Evolutionary conservation across 2,329 filamentous ascomycete genomes (phyloP).

Genomic region (Fusarium setosum): DNA sequence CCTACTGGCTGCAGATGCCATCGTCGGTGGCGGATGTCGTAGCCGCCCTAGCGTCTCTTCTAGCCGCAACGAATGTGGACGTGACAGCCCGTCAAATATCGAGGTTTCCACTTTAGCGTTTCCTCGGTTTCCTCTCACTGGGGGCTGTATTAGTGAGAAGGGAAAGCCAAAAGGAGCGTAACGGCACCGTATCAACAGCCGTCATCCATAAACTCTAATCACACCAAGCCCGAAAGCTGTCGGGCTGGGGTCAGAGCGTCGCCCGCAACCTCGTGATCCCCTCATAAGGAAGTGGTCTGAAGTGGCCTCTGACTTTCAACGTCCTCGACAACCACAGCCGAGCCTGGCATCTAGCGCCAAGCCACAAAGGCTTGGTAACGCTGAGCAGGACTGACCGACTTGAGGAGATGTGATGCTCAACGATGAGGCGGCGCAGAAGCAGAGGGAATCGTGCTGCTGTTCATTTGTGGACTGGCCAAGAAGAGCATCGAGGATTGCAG

Average conservation of each 20-base stretch:
- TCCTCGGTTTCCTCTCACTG: conserved; percentile 23
- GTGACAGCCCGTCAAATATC: conserved; percentile 42
- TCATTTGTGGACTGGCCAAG: conserved; percentile 7
- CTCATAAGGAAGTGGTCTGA: conserved; percentile 21
- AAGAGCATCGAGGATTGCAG: conserved; percentile 15
- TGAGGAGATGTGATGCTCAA: conserved; percentile 18
- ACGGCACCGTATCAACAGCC: conserved; percentile 30
- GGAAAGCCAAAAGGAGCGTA: conserved; percentile 27
- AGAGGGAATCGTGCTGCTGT: conserved; percentile 3
- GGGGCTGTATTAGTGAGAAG: conserved; percentile 6
- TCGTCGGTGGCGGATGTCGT: conserved; percentile 43
- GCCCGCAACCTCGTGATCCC: conserved; percentile 39
- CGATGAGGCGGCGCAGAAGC: not conserved
- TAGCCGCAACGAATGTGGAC: conserved; percentile 39
- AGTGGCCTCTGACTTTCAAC: conserved; percentile 44
- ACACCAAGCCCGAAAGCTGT: conserved; percentile 40
- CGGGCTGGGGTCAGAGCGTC: conserved; percentile 43
- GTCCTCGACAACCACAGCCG: conserved; percentile 25
- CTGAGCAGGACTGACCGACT: conserved; percentile 28
- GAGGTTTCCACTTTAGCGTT: conserved; percentile 29
- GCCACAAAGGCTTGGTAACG: conserved; percentile 32
- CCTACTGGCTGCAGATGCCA: conserved; percentile 38
- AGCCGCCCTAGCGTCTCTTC: conserved; percentile 42
- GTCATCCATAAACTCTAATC: conserved; percentile 42
- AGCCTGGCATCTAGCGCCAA: conserved; percentile 28